Percentiles rank a stretch among this genome's conserved stretches.
Evolutionary conservation across 2,329 filamentous ascomycete species (phyloP).

Genomic region (Sclerotinia nivalis): DNA sequence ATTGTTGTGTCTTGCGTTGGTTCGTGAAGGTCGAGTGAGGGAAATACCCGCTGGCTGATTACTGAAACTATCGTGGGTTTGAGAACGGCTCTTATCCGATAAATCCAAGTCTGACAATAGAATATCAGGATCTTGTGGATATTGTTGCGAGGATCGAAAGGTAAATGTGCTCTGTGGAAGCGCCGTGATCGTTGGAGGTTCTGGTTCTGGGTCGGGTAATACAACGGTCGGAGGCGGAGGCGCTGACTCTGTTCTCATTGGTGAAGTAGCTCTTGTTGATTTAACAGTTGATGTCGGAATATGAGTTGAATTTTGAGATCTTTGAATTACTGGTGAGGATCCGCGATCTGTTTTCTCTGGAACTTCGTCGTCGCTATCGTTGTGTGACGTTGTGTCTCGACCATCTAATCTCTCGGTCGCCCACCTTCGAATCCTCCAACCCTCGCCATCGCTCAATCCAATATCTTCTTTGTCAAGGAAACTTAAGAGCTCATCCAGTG

Average conservation of each 20-base stretch:
- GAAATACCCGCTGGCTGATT: slow-evolving; percentile 35
- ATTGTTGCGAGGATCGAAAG: slow-evolving; percentile 65
- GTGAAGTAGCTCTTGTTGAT: slow-evolving; percentile 35
- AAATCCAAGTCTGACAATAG: slow-evolving; percentile 62
- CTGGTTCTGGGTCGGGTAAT: slow-evolving; percentile 26
- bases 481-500: slow-evolving; percentile 81
- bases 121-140: slow-evolving; percentile 58
- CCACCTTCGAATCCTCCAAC: slow-evolving; percentile 61
- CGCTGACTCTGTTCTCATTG: slow-evolving; percentile 41
- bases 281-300: neutral
- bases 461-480: slow-evolving; percentile 83
- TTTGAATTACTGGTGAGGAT: slow-evolving; percentile 59
- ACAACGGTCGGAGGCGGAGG: slow-evolving; percentile 26
- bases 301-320: slow-evolving; percentile 49
- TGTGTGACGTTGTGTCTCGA: slow-evolving; percentile 53
- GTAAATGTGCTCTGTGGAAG: slow-evolving; percentile 65
- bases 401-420: slow-evolving; percentile 70
- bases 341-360: slow-evolving; percentile 60
- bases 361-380: slow-evolving; percentile 69
- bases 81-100: slow-evolving; percentile 49
- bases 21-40: slow-evolving; percentile 36
- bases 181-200: slow-evolving; percentile 42
- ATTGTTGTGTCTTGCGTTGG: slow-evolving; percentile 36
- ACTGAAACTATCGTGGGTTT: slow-evolving; percentile 36
- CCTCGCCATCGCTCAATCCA: slow-evolving; percentile 78